These are phyloP conservation scores for Pythium sukuiense DNA, from an alignment of 352 stramenopile genomes.

Conservation along the genomic window DNA sequence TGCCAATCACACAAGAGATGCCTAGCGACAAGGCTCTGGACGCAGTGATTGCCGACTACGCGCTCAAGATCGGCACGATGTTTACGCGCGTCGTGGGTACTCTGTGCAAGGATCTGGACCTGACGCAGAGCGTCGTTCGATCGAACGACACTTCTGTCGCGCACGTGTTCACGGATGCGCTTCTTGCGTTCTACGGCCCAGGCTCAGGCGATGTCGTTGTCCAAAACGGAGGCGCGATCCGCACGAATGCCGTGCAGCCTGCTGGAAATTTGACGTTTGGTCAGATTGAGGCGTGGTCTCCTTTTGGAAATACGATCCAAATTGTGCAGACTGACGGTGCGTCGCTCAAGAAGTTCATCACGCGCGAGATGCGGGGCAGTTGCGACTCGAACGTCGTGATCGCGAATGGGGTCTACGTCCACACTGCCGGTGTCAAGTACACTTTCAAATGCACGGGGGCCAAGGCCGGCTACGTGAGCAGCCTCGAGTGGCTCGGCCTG, in stretches of 20 bases:
- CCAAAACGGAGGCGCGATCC: too few relatives aligned
- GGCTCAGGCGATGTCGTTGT: too few relatives aligned
- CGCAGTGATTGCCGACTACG: constrained; percentile 45
- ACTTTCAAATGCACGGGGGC: constrained; percentile 30
- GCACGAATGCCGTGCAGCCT: too few relatives aligned
- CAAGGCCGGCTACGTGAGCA: constrained; percentile 12
- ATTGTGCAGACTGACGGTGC: background rate
- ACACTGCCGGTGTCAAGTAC: constrained; percentile 34
- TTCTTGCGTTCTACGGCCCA: too few relatives aligned
- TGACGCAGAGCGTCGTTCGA: too few relatives aligned
- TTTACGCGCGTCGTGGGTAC: too few relatives aligned
- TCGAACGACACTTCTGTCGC: too few relatives aligned
- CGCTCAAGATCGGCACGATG: constrained; percentile 32
- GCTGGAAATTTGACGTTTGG: too few relatives aligned
- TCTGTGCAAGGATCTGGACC: too few relatives aligned
- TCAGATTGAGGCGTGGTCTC: too few relatives aligned
- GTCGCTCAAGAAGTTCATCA: constrained; percentile 31
- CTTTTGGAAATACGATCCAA: too few relatives aligned
- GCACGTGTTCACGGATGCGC: too few relatives aligned
- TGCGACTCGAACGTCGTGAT: constrained; percentile 18
- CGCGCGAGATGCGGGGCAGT: constrained; percentile 3
- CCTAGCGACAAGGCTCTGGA: constrained; percentile 49
- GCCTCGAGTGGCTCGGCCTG: constrained; percentile 23
- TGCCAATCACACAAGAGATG: constrained; percentile 66
- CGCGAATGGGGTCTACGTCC: constrained; percentile 27